Evolutionary conservation across 805 yeast species (phyloP).

Genomic region (Priceomyces haplophilus): DNA sequence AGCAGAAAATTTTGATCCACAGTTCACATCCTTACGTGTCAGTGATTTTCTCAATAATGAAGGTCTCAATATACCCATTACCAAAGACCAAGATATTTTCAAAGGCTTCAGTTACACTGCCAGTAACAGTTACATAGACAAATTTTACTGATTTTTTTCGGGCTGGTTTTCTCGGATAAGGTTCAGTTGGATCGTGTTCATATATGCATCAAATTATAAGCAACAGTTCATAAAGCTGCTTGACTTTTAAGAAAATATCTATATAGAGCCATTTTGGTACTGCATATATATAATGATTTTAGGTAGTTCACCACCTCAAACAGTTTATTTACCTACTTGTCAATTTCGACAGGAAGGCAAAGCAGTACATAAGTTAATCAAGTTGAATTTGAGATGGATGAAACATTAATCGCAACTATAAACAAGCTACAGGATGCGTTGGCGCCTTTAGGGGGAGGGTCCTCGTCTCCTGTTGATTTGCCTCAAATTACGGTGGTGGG

Average conservation of each 20-base stretch:
- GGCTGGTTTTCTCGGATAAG: not conserved
- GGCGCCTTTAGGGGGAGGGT: constrained; percentile 90
- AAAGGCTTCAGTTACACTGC: constrained; percentile 35
- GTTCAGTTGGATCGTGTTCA: too few species aligned
- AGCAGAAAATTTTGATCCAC: constrained; percentile 82
- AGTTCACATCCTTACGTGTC: constrained; percentile 69
- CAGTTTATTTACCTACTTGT: not conserved
- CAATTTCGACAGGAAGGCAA: constrained; percentile 1
- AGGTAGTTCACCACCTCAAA: not conserved
- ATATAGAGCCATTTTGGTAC: not conserved
- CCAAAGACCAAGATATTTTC: constrained; percentile 11
- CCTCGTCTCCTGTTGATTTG: constrained; percentile 83
- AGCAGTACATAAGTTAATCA: not conserved
- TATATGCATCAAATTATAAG: too few species aligned
- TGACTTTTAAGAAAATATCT: too few species aligned
- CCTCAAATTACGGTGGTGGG: constrained; percentile 97
- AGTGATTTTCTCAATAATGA: constrained; percentile 22
- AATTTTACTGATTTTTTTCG: constrained; percentile 10
- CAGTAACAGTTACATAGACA: constrained; percentile 26
- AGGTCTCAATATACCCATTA: constrained; percentile 8
- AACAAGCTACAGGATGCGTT: constrained; percentile 94
- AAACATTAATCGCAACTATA: constrained; percentile 74
- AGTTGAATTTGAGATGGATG: constrained; percentile 56
- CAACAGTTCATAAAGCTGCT: too few species aligned
- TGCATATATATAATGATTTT: not conserved